These are phyloP conservation scores for Anisogramma anomala DNA, from an alignment of 2,329 filamentous ascomycete genomes.

Conservation along the genomic window DNA sequence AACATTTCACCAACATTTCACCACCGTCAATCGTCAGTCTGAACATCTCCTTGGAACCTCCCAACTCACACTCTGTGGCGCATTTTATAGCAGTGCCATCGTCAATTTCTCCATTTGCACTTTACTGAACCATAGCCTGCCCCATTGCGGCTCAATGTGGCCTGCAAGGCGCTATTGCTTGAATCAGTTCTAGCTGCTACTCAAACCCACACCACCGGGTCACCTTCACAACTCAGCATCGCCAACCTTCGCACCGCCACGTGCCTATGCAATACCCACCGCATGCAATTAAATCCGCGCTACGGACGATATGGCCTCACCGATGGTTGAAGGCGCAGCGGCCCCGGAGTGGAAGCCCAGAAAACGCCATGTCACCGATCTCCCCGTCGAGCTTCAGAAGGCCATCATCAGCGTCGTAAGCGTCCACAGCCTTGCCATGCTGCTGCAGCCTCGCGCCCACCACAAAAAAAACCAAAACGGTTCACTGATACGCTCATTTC, in stretches of 20 bases:
- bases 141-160: not conserved
- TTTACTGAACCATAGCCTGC: not conserved
- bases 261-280: not conserved
- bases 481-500: constrained; percentile 11
- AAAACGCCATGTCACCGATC: constrained; percentile 27
- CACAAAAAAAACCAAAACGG: not conserved
- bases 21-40: no score
- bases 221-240: no score
- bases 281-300: not conserved
- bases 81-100: no score
- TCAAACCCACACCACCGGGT: no score
- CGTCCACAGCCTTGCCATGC: constrained; percentile 5
- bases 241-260: not conserved
- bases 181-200: no score
- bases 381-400: constrained; percentile 37
- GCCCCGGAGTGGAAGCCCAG: constrained; percentile 15
- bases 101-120: not conserved
- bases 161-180: no score
- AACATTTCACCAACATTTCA: no score
- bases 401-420: constrained; percentile 37
- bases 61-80: no score
- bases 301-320: constrained; percentile 8
- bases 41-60: no score
- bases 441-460: not conserved
- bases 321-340: constrained; percentile 2